Base-by-base conservation (phyloP, 2,329 filamentous ascomycete species). In the Fusarium illudens region DNA sequence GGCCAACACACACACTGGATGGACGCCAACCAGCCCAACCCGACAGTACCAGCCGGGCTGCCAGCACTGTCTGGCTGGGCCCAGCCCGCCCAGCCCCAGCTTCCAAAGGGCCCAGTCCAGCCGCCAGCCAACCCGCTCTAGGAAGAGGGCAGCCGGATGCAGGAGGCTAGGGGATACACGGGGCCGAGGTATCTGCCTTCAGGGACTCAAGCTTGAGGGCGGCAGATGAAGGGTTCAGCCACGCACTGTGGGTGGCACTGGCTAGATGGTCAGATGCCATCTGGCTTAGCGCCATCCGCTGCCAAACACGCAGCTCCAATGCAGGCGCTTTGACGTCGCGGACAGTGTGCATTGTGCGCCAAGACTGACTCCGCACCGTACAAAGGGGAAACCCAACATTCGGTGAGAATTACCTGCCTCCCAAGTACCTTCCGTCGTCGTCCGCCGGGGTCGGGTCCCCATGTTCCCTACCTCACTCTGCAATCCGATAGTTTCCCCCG, bases 91-190 rank as follows among this genome's bases (percentile, higher is more conserved):
- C 53, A 49, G 53, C 53, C 53, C 65, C 54, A 46, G 48, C 51
- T 66, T 66, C 39, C 58, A 67, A 37, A 69, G 62, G 62, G 58
- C 57, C 65, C 55, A 56, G 58, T 57, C 64, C 61, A 65, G 36
- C 49, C 37, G 39, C 57, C 57, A 46, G 37, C 50, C 27, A 36
- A 25, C 36, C 51, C 33, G 30, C 27, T 42, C 42, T 33, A 39
- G 57, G 50, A 52, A 32, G 32, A 60, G 49, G 59, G 44, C 62
- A 48, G 60, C 71, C 67, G 59, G 69, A 68, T 71, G 65, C 67
- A 73, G 65, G 60, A 62, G 60, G 64, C 61, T 68, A 65, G 57
- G 37, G 17, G 55, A 33, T 59, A 57, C 58, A 39, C 60, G 29
- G 30, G 27, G 36, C 39, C 17, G 58, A 70, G 54, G 62, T 53